Evolutionary conservation across 306 rosid species (phyloP), one percentile per base, ranked within the genome.

Genomic region (Vicia villosa): DNA sequence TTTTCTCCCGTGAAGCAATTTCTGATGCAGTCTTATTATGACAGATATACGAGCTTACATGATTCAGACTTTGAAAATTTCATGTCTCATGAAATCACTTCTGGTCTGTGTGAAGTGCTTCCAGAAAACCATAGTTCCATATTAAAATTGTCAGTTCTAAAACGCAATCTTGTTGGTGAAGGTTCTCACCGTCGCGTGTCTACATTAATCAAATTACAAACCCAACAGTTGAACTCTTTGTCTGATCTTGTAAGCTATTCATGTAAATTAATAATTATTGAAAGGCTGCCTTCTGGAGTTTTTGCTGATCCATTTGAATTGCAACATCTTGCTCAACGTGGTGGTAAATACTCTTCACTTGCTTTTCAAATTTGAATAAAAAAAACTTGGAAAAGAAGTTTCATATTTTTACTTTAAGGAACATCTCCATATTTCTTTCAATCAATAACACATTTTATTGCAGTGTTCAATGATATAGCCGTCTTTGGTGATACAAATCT

Each of bases 401-500:
- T 0, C 54, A 20, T 47, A 5, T 22, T 45, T 43, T 68, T 30
- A 55, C 63, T 46, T 69, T 26, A 24, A 32, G 41, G 52, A 50
- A 61, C 42, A 17, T 73, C 6, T 30, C 34, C 59, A 66, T 73
- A 26, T 80, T 59, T 72, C 71, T 30, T 30, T 30, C 28, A 24
- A 58, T 45, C 49, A 36, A 28, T 68, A 8, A 61, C 32, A 63
- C 69, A 43, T 10, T 68, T 49, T 54, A 16, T 70, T 76, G 74
- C 89, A 93, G 96, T 76, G 34, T 83, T 79, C 70, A 78, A 22
- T 17, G 69, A 74, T 66, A 26, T 86, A 63, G 87, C 90, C 76
- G 98, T 90, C 50, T 90, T 88, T 76, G 96, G 98, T 62, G 98
- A 93, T 74, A 81, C 90, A 63, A 93, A 93, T 83, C 61, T 90